Evolutionary conservation across 257 asterid genomes (phyloP), one percentile per base, ranked within the genome.

Genomic region (Fraxinus anomala): DNA sequence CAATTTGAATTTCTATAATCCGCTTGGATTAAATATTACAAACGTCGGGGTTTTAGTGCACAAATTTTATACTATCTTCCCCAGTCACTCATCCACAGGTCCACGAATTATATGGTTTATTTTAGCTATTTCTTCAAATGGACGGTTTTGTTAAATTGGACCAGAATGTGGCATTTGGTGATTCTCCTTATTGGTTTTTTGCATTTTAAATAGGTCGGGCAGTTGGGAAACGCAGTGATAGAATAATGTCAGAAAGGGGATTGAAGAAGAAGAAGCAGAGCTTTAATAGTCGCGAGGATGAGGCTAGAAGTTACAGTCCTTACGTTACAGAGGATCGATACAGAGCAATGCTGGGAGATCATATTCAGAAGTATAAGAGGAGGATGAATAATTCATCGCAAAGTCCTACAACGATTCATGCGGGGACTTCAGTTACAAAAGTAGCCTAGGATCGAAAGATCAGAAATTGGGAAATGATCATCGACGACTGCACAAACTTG

Each of bases 291-390:
- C 90, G 96, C 63, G 99, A 96, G 81, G 98, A 90, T 72, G 96
- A 87, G 85, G 84, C 89, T 75, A 89, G 96, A 79, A 87, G 82
- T 78, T 72, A 90, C 73, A 89, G 78, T 85, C 86, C 90, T 7
- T 82, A 81, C 78, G 90, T 96, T 47, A 90, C 99, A 1, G 99
- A 96, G 88, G 96, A 93, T 81, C 85, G 83, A 61, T 96, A 96
- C 80, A 84, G 98, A 78, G 89, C 96, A 70, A 96, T 96, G 99
- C 95, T 96, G 70, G 99, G 97, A 65, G 98, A 96, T 83, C 99
- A 96, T 80, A 79, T 96, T 63, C 92, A 89, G 76, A 93, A 91
- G 86, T 96, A 92, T 68, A 96, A 89, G 83, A 89, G 97, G 92
- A 88, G 97, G 88, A 73, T 42, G 40, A 88, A 85, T 79, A 88